phyloP scores from a whole-genome alignment of 148 eudicot species.

The Rhododendron ferrugineum region DNA sequence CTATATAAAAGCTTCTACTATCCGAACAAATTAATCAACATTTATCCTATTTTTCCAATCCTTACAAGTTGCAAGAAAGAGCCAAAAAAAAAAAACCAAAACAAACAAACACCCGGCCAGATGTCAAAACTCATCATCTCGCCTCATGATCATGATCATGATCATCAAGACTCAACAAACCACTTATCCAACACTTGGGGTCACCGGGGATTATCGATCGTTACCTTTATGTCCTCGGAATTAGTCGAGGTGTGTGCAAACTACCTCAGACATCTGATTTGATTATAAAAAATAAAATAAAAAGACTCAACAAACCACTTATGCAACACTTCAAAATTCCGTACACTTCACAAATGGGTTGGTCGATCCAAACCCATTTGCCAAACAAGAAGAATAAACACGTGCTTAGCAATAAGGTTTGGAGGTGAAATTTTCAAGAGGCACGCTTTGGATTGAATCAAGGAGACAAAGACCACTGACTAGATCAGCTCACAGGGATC shows the following conservation, averaged over 20 bases:
- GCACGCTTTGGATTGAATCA: slow-evolving; percentile 92
- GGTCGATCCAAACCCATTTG: neutral
- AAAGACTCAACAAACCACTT: neutral
- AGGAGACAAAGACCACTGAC: slow-evolving; percentile 73
- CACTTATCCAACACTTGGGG: too few relatives aligned
- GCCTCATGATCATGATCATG: neutral
- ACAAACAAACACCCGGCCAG: neutral
- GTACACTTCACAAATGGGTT: neutral
- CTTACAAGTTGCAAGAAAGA: neutral
- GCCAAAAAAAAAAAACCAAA: neutral
- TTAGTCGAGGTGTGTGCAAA: too few relatives aligned
- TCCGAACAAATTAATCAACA: neutral
- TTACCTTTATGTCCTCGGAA: too few relatives aligned
- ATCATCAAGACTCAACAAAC: neutral
- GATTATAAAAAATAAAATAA: too few relatives aligned
- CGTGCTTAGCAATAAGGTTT: slow-evolving; percentile 57
- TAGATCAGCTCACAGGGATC: slow-evolving; percentile 29
- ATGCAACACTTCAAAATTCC: neutral
- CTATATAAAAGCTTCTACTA: neutral
- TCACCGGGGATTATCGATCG: too few relatives aligned
- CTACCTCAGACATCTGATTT: too few relatives aligned
- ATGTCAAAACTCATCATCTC: slow-evolving; percentile 4
- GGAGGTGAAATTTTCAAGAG: slow-evolving; percentile 52
- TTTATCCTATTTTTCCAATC: neutral
- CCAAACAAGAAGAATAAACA: slow-evolving; percentile 67